Percentiles rank a stretch among this genome's conserved stretches.
phyloP scores from a whole-genome alignment of 148 eudicot species.

The Chenopodium berlandieri region DNA sequence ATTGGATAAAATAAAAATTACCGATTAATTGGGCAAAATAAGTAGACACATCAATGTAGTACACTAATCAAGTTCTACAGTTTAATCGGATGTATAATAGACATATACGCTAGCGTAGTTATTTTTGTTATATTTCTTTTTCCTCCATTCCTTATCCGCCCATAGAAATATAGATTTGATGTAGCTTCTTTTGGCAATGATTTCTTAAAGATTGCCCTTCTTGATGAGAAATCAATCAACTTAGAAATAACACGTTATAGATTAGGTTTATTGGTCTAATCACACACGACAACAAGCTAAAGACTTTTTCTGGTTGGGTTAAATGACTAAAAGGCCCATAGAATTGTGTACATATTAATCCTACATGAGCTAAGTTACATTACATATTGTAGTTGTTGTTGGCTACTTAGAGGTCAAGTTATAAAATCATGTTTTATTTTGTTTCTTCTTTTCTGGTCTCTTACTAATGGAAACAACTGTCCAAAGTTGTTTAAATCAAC shows the following conservation, averaged over 20 bases:
- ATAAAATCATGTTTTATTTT: background rate
- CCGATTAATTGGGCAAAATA: too few relatives aligned
- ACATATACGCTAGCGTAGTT: too few relatives aligned
- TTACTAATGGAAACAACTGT: constrained; percentile 7
- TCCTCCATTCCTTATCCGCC: too few relatives aligned
- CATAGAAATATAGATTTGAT: too few relatives aligned
- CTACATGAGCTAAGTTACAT: background rate
- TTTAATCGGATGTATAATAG: too few relatives aligned
- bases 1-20: too few relatives aligned
- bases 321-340: background rate
- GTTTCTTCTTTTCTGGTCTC: background rate
- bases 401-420: constrained; percentile 7
- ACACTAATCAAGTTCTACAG: too few relatives aligned
- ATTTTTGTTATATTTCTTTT: too few relatives aligned
- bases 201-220: background rate
- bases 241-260: background rate
- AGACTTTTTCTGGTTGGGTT: background rate
- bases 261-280: background rate
- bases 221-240: constrained; percentile 3
- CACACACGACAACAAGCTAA: background rate
- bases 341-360: background rate
- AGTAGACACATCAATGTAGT: too few relatives aligned
- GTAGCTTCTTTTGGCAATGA: background rate
- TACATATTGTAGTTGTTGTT: background rate
- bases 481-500: constrained; percentile 1